Evolutionary conservation across 2,329 filamentous ascomycete genomes (phyloP), one percentile per base, ranked within the genome.

Genomic region (Pseudocercospora pini-densiflorae): DNA sequence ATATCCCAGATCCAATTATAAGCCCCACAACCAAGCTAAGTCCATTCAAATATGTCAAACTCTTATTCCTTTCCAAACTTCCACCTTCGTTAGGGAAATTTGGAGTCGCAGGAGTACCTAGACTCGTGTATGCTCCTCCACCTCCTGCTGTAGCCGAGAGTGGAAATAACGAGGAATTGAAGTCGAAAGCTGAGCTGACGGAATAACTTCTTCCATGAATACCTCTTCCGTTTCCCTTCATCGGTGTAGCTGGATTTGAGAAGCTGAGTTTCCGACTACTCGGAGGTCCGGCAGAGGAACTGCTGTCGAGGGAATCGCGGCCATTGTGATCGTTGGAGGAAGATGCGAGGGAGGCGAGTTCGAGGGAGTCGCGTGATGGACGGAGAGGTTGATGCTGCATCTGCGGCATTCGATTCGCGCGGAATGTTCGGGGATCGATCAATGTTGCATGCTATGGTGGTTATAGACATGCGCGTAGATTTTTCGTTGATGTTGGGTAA

Each of bases 1-100:
- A 99, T 75, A 99, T 97, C 14, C 94, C 95, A 24, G 92, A 96
- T 2, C 95, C 95, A 76, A 99, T 98, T 72, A 98, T 96, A 70
- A 99, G 81, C 1, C 95, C 94, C 58, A 98, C 87, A 59, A 99
- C 92, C 65, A 99, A 84, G 24, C 93, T 96, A 65, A 99, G 80
- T 0, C 95, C 95, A 79, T 99, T 99, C 55, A 98, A 78, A 77
- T 94, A 98, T 29, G 95, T 98, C 79, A 99, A 81, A 14, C 92
- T 97, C 83, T 99, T 99, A 83, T 97, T 91, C 79, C 93, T 95
- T 84, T 99, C 95, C 70, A 98, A 81, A 47, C 91, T 93, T 63
- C 72, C 72, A 27, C 40, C 66, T 54, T 60, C 57, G 16, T 21
- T 27, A 72, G 88, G 83, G 47, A 86, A 79, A 43, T 79, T 77